These are phyloP conservation scores for Trichoderma breve DNA, from an alignment of 2,329 filamentous ascomycete genomes.

Conservation along the genomic window DNA sequence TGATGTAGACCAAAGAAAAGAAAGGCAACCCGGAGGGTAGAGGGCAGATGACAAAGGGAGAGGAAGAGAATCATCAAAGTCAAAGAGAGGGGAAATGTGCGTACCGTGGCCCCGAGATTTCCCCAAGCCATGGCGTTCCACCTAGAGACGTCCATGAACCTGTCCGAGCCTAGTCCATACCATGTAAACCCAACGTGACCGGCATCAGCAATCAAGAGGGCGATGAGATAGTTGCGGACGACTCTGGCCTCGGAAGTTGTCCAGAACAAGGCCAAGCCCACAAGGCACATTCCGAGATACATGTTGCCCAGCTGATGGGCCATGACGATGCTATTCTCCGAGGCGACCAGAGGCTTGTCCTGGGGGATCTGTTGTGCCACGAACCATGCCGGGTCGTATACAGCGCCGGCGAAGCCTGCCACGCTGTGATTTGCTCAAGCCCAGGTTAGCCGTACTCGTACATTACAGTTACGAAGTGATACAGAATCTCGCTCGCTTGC, in stretches of 20 bases:
- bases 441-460: constrained; percentile 4
- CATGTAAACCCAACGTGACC: constrained; percentile 63
- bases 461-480: not conserved
- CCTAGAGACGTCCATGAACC: constrained; percentile 48
- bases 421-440: constrained; percentile 43
- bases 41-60: not conserved
- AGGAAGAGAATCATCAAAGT: not conserved
- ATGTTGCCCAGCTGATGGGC: constrained; percentile 68
- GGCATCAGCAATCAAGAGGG: constrained; percentile 64
- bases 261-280: constrained; percentile 63
- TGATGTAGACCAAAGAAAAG: not conserved
- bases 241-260: constrained; percentile 64
- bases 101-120: constrained; percentile 64
- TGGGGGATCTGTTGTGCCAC: constrained; percentile 58
- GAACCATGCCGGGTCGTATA: constrained; percentile 60
- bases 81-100: constrained; percentile 25
- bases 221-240: constrained; percentile 64
- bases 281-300: constrained; percentile 63
- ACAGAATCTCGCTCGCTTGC: not conserved
- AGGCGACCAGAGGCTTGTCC: constrained; percentile 34
- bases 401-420: constrained; percentile 55
- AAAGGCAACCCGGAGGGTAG: not conserved
- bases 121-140: constrained; percentile 76
- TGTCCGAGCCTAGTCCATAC: constrained; percentile 56
- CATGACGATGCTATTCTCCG: constrained; percentile 53